Percentiles rank a stretch among this genome's conserved stretches.
Conservation (phyloP, 2,329 filamentous ascomycete species). For the Colletotrichum cordylinicola region DNA sequence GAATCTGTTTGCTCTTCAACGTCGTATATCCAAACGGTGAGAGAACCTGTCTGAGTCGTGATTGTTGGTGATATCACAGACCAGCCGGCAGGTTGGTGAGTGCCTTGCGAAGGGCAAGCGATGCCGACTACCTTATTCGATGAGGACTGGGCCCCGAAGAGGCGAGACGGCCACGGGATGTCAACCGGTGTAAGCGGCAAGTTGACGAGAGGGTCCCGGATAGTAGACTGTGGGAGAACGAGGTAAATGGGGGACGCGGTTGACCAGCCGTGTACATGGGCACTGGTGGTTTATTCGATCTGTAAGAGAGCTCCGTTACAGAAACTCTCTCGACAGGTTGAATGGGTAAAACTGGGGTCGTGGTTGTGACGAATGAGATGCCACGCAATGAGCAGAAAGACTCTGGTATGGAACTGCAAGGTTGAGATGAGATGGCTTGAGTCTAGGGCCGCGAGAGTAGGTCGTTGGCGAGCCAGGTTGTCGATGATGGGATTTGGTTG, state of each 20-base stretch:
- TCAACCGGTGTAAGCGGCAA: background rate
- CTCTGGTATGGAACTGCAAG: background rate
- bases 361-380: constrained; percentile 3
- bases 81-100: background rate
- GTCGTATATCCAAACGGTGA: background rate
- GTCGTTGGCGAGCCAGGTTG: background rate
- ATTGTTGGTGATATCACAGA: background rate
- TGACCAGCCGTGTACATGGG: constrained; percentile 24
- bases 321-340: constrained; percentile 15
- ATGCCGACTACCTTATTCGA: background rate
- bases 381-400: background rate
- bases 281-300: constrained; percentile 7
- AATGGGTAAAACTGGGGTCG: background rate
- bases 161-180: background rate
- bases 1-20: background rate
- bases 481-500: background rate
- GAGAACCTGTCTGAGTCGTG: background rate
- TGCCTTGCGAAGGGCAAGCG: background rate
- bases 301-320: constrained; percentile 13
- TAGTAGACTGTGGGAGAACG: background rate
- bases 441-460: background rate
- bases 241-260: constrained; percentile 15
- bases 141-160: background rate
- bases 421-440: background rate
- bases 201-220: background rate